Evolutionary conservation across 2,329 filamentous ascomycete genomes (phyloP), one percentile per base, ranked within the genome.

Genomic region (Whalleya microplaca): DNA sequence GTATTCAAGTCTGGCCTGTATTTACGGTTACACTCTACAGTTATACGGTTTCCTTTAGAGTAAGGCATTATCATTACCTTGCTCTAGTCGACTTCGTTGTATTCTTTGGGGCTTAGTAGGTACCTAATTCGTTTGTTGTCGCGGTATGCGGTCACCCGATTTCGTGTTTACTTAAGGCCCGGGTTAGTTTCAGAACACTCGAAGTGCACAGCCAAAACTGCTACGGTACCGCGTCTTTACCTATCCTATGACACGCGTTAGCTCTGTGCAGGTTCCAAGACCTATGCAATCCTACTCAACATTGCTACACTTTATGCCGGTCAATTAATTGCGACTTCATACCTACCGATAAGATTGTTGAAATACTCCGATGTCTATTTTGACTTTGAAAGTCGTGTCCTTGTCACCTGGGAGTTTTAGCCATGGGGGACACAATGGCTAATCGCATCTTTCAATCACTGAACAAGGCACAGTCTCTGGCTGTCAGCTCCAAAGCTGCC

Each of bases 381-480:
- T 21, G 23, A 16, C 40, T 18, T 14, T 37, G 21, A 37, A 29
- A 43, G 21, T 18, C 23, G 21, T 32, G 32, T 41, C 43, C 23
- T 44, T 41, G 56, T 59, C 53, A 59, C 42, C 50, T 18, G 45
- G 29, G 29, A 45, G 47, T 21, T 43, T 50, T 53, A 40, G 57
- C 41, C 53, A 71, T 71, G 69, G 48, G 64, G 45, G 55, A 58
- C 37, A 27, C 56, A 41, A 56, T 62, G 48, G 58, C 51, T 48
- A 42, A 51, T 21, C 60, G 62, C 48, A 74, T 84, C 49, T 71
- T 86, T 57, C 68, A 71, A 53, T 79, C 77, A 45, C 73, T 86
- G 27, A 86, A 86, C 62, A 64, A 75, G 41, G 83, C 83, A 16
- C 84, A 86, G 70, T 72, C 76, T 21, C 80, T 77, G 9, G 84